Evolutionary conservation across 208 protist genomes (phyloP).

Genomic region (Trypanosomatidae sp.): DNA sequence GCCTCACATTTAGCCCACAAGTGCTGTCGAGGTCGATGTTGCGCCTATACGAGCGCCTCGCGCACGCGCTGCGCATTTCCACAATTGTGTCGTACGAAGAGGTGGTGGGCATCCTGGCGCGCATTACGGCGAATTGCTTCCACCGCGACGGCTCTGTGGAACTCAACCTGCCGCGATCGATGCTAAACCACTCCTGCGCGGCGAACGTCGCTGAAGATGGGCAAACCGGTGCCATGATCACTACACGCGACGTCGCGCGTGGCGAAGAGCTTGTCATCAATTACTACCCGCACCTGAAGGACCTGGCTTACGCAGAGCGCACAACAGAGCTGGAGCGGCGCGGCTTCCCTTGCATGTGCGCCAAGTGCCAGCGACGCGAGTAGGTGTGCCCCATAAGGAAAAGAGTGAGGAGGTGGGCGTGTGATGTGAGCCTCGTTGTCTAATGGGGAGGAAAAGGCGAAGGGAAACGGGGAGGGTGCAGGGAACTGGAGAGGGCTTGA

Average conservation of each 20-base stretch:
- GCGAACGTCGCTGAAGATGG: slow-evolving; percentile 69
- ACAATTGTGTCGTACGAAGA: slow-evolving; percentile 84
- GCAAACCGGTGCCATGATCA: slow-evolving; percentile 45
- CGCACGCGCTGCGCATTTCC: slow-evolving; percentile 49
- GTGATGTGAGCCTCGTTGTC: neutral
- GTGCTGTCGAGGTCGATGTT: slow-evolving; percentile 54
- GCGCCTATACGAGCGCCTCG: slow-evolving; percentile 76
- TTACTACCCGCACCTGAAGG: slow-evolving; percentile 77
- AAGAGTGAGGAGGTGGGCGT: neutral
- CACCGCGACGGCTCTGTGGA: slow-evolving; percentile 58
- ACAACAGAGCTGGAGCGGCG: slow-evolving; percentile 48
- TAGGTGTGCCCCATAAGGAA: neutral
- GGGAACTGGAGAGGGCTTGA: neutral
- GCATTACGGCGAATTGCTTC: slow-evolving; percentile 77
- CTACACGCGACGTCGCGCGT: slow-evolving; percentile 41
- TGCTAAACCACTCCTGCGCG: slow-evolving; percentile 87
- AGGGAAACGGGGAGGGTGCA: neutral
- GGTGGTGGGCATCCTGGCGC: slow-evolving; percentile 67
- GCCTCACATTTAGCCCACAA: slow-evolving; percentile 63
- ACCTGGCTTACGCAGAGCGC: slow-evolving; percentile 53
- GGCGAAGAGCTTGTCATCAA: slow-evolving; percentile 76
- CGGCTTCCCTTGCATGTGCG: slow-evolving; percentile 62
- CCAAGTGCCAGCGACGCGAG: slow-evolving; percentile 35
- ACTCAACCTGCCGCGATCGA: slow-evolving; percentile 62
- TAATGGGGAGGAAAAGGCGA: neutral